Conservation (phyloP, 1,284 basidiomycete genomes). For the Rhodotorula glutinis region DNA sequence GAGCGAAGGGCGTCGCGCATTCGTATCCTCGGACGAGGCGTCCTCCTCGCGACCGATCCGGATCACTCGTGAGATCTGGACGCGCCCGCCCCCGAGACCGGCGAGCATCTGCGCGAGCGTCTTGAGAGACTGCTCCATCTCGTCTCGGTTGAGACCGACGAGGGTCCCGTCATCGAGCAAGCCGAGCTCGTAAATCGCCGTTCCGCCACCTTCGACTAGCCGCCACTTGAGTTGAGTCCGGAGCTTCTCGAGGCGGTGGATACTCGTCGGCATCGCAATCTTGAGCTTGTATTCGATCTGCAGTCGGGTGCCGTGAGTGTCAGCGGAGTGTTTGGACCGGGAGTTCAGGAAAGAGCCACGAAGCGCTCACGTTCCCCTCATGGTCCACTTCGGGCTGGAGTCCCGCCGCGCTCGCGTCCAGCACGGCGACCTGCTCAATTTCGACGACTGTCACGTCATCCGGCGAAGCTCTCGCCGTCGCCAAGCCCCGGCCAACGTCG, state of each 20-base stretch:
- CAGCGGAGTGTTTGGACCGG: background rate
- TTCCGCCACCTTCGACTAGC: conserved; percentile 81
- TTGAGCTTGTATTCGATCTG: conserved; percentile 77
- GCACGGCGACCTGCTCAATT: conserved; percentile 4
- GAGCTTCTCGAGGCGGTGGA: conserved; percentile 65
- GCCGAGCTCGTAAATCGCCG: conserved; percentile 89
- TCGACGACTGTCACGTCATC: background rate
- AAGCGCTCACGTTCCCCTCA: conserved; percentile 25
- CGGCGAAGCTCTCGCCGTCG: background rate
- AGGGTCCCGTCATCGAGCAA: conserved; percentile 78
- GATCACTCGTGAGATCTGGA: conserved; percentile 28
- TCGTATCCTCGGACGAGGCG: background rate
- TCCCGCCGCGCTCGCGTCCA: background rate
- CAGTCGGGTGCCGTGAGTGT: background rate
- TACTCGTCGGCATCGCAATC: conserved; percentile 62
- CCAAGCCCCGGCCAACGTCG: too few relatives aligned
- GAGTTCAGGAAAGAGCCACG: accelerated
- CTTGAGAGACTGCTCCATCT: conserved; percentile 73
- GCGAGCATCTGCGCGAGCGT: conserved; percentile 88
- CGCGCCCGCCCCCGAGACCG: conserved; percentile 66
- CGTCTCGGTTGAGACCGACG: conserved; percentile 67
- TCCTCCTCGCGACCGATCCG: conserved; percentile 7
- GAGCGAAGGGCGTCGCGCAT: background rate
- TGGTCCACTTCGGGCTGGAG: conserved; percentile 33
- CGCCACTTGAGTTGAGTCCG: conserved; percentile 95